These are phyloP conservation scores for Hydnomerulius pinastri DNA, from an alignment of 768 basidiomycete species.

Conservation along the genomic window DNA sequence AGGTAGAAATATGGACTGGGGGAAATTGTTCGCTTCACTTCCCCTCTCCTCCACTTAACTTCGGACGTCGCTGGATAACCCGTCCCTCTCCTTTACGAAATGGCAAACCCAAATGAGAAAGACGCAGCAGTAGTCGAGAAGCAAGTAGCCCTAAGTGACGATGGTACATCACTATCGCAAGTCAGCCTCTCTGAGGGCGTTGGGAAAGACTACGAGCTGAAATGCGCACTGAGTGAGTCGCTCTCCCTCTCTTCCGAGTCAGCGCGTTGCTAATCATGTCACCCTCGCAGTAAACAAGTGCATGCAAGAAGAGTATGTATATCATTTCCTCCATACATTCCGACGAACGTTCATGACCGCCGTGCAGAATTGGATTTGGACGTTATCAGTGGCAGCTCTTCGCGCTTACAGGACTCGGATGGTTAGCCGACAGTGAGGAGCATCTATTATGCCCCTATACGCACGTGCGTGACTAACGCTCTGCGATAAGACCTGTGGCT, in stretches of 20 bases:
- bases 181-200: slow-evolving; percentile 25
- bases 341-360: slow-evolving; percentile 2
- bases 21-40: no score
- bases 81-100: no score
- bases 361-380: slow-evolving; percentile 48
- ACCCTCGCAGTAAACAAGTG: slow-evolving; percentile 43
- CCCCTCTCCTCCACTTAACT: no score
- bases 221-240: slow-evolving; percentile 32
- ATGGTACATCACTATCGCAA: slow-evolving; percentile 10
- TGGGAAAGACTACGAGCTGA: slow-evolving; percentile 33
- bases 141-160: slow-evolving; percentile 9
- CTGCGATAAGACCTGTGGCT: slow-evolving; percentile 37
- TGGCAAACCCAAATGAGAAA: slow-evolving; percentile 4
- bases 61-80: no score
- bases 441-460: slow-evolving; percentile 18
- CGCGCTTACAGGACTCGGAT: slow-evolving; percentile 47
- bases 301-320: slow-evolving; percentile 46
- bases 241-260: neutral
- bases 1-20: no score
- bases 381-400: slow-evolving; percentile 52
- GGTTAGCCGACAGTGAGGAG: slow-evolving; percentile 49
- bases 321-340: neutral
- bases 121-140: slow-evolving; percentile 20
- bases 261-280: neutral
- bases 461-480: slow-evolving; percentile 13